A percentile compares a stretch with the other conserved stretches of the same genome.
These are phyloP conservation scores for Phytopythium vexans DNA, from an alignment of 352 stramenopile species.

Conservation along the genomic window DNA sequence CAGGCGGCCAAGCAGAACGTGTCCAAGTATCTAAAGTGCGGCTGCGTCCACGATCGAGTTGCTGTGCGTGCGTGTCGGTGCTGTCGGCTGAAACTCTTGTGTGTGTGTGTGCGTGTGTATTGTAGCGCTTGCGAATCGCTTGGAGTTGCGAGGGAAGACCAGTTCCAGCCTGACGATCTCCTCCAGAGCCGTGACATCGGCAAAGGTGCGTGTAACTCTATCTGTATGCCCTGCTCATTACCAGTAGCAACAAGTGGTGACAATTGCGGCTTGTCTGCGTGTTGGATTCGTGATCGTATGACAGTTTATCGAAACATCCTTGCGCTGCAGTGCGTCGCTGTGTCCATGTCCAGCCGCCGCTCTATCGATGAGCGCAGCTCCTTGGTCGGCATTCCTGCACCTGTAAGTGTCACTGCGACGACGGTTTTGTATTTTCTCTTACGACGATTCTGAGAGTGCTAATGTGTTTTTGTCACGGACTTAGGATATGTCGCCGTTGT, in stretches of 20 bases:
- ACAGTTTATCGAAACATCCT: slow-evolving; percentile 82
- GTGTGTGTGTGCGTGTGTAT: not conserved
- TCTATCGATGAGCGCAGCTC: slow-evolving; percentile 81
- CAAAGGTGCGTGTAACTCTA: slow-evolving; percentile 40
- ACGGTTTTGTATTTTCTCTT: not conserved
- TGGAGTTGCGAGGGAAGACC: slow-evolving; percentile 49
- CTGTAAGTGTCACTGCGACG: not conserved
- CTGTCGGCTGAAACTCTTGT: not conserved
- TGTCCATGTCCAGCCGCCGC: slow-evolving; percentile 70
- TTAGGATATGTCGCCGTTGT: slow-evolving; percentile 43
- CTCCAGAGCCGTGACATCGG: slow-evolving; percentile 53
- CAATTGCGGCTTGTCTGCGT: not conserved
- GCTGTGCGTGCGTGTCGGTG: not conserved
- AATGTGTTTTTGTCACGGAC: not conserved
- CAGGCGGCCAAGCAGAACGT: slow-evolving; percentile 38
- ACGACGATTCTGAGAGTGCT: not conserved
- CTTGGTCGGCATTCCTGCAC: slow-evolving; percentile 16
- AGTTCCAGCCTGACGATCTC: slow-evolving; percentile 75
- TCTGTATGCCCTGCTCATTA: not conserved
- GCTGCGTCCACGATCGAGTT: not conserved
- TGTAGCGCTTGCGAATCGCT: slow-evolving; percentile 64
- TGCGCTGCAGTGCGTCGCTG: slow-evolving; percentile 61
- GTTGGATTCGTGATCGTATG: not conserved
- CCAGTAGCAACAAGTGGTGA: no score
- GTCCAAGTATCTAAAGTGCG: slow-evolving; percentile 64